These are phyloP conservation scores for Hansenula anomala DNA, from an alignment of 1,139 yeast genomes.

Conservation along the genomic window DNA sequence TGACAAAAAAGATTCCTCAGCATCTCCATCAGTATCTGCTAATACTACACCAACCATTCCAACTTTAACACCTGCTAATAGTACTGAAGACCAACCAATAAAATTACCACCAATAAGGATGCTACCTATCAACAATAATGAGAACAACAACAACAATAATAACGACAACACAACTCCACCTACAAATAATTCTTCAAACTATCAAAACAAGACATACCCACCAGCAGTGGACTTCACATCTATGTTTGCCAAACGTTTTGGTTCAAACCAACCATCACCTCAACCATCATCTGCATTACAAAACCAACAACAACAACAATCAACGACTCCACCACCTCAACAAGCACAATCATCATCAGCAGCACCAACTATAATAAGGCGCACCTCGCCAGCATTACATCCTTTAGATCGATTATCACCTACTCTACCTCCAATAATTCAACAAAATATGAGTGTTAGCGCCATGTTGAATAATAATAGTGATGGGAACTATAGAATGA, in stretches of 20 bases:
- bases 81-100: slow-evolving; percentile 7
- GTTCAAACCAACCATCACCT: not conserved
- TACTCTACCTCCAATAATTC: slow-evolving; percentile 1
- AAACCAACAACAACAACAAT: too few species aligned
- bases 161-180: not conserved
- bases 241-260: slow-evolving; percentile 14
- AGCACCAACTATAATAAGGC: slow-evolving; percentile 1
- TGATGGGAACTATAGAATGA: not conserved
- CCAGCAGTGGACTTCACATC: slow-evolving; percentile 26
- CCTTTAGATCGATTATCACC: not conserved
- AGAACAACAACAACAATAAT: not conserved
- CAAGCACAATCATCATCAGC: not conserved
- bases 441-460: slow-evolving; percentile 18
- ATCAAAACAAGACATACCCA: slow-evolving; percentile 5
- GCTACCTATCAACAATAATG: slow-evolving; percentile 10
- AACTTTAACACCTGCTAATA: not conserved
- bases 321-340: slow-evolving; percentile 1
- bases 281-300: too few species aligned
- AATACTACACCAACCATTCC: not conserved
- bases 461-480: slow-evolving; percentile 17
- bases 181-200: not conserved
- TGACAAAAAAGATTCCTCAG: not conserved
- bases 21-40: not conserved
- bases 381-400: not conserved
- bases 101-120: slow-evolving; percentile 20